These are phyloP conservation scores for Coniochaeta ligniaria DNA, from an alignment of 2,329 filamentous ascomycete genomes.

Conservation along the genomic window DNA sequence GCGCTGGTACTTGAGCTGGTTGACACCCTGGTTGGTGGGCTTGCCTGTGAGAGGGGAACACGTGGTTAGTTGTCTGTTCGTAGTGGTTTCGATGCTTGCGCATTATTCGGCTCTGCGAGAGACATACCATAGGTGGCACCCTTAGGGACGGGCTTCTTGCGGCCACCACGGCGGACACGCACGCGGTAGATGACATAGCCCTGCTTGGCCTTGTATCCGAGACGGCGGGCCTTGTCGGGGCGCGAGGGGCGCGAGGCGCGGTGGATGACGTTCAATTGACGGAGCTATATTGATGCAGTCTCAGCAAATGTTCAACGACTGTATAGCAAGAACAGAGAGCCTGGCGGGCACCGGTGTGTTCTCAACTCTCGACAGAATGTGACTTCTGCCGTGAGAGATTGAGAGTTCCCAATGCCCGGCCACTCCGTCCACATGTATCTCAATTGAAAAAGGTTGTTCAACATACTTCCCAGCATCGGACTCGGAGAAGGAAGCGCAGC, in stretches of 20 bases:
- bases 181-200: constrained; percentile 99
- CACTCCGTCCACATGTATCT: constrained; percentile 15
- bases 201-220: constrained; percentile 99
- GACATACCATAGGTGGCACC: constrained; percentile 94
- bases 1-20: constrained; percentile 99
- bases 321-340: constrained; percentile 66
- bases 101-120: background rate
- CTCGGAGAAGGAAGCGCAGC: constrained; percentile 98
- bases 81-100: background rate
- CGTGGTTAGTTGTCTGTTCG: background rate
- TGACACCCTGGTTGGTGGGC: constrained; percentile 99
- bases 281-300: constrained; percentile 99
- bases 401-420: constrained; percentile 1
- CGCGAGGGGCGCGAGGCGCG: constrained; percentile 95
- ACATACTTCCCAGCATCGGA: constrained; percentile 99
- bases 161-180: constrained; percentile 95
- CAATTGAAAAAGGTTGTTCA: constrained; percentile 31
- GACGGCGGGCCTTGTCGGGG: constrained; percentile 99
- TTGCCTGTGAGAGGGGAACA: constrained; percentile 59
- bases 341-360: constrained; percentile 1
- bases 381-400: constrained; percentile 9
- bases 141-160: constrained; percentile 94
- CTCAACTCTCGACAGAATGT: constrained; percentile 3
- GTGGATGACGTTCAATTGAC: constrained; percentile 99
- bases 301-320: constrained; percentile 99